Conservation (phyloP, 495 filamentous ascomycete genomes). For the Cudoniella acicularis region DNA sequence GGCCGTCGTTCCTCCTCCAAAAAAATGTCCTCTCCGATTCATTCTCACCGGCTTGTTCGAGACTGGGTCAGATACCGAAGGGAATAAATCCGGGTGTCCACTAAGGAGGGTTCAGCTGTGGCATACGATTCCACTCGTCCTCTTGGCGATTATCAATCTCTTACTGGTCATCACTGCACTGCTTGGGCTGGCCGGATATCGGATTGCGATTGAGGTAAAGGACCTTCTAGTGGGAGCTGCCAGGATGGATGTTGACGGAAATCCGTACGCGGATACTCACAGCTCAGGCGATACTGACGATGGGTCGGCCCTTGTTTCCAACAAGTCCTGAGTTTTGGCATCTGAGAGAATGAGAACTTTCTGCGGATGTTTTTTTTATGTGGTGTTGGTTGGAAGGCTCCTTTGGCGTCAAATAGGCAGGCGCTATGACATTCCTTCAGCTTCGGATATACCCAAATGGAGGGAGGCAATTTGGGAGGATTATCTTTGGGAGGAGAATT, state of each 20-base stretch:
- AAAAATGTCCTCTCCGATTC: constrained; percentile 26
- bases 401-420: background rate
- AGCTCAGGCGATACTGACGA: background rate
- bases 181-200: constrained; percentile 22
- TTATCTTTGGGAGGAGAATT: no score
- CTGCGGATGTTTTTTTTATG: background rate
- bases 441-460: background rate
- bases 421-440: background rate
- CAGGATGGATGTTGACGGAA: background rate
- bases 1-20: constrained; percentile 2
- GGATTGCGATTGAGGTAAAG: constrained; percentile 16
- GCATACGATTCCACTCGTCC: constrained; percentile 24
- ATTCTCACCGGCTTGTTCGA: constrained; percentile 21
- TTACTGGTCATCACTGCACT: constrained; percentile 23
- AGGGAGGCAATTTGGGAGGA: no score
- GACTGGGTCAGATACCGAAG: constrained; percentile 7
- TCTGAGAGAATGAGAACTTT: no score
- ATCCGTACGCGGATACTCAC: background rate
- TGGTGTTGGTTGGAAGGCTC: background rate
- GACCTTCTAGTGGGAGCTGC: constrained; percentile 6
- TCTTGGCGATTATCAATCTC: constrained; percentile 24
- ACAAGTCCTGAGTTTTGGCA: no score
- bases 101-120: constrained; percentile 24
- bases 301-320: background rate
- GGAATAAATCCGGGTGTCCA: constrained; percentile 21